Base-by-base conservation (phyloP, 2,329 filamentous ascomycete genomes). In the Ceratocystis diversiconidia region DNA sequence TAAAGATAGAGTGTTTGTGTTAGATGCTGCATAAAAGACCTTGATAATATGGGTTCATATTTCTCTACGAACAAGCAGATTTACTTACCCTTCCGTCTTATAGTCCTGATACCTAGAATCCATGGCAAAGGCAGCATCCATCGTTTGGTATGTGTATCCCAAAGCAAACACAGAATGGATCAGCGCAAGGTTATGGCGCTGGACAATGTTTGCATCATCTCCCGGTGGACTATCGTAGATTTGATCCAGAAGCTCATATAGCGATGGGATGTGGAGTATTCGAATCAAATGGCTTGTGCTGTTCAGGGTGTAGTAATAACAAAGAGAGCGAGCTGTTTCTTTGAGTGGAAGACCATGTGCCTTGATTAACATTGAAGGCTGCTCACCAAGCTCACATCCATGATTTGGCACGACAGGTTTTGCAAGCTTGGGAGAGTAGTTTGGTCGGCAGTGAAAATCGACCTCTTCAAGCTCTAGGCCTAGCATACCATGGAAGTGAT, bases 401-500 rank as follows among this genome's bases (percentile, higher is more conserved):
- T 36, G 15, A n/a, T 28, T 25, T 43, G 60, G 17, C 66, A 83
- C 81, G 15, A 6, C 15, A 28, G n/a, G 57, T 19, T 63, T 48
- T 71, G 82, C 79, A 69, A 82, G 79, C 60, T 85, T 81, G 50
- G 83, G 82, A 59, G n/a, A 19, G 30, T 19, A 22, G 25, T 10
- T 36, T 59, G 55, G 25, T 3, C 55, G 55, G 15, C 8, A 32
- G 12, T 32, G 28, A 25, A 59, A 59, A 19, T 59, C 17, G 15
- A n/a, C 55, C 2, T 59, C 28, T n/a, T 32, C 7, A n/a, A 15
- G 55, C 30, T 32, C 12, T n/a, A 59, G 28, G 22, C 86, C 86
- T 61, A 94, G 81, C 69, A 94, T 79, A 68, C 86, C 85, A 57
- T 89, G 87, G 70, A 96, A 89, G 72, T 96, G 88, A 71, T 95